Evolutionary conservation across 1,284 basidiomycete species (phyloP).

Genomic region (Agaricales sp.): DNA sequence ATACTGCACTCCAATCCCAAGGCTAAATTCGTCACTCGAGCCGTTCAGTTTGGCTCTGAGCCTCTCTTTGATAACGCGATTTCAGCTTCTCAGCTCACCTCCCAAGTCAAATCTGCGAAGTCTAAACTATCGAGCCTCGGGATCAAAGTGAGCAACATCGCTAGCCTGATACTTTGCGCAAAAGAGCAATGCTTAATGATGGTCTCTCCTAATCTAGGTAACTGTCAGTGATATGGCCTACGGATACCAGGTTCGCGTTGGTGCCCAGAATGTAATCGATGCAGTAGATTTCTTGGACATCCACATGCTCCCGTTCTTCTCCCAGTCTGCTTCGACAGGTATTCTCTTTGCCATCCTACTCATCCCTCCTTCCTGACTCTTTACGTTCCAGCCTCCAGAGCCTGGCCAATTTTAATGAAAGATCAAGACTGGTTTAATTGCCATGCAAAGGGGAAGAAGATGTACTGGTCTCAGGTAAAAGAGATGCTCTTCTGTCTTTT

Average conservation of each 20-base stretch:
- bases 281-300: constrained; percentile 59
- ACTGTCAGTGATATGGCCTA: constrained; percentile 22
- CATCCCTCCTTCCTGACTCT: not conserved
- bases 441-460: constrained; percentile 56
- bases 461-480: constrained; percentile 27
- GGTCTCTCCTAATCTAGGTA: not conserved
- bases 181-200: not conserved
- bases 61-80: constrained; percentile 50
- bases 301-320: constrained; percentile 72
- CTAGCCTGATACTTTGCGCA: not conserved
- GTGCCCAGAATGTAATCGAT: constrained; percentile 47
- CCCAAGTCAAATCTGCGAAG: not conserved
- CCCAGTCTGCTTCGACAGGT: constrained; percentile 48
- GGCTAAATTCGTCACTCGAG: constrained; percentile 59
- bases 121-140: not conserved
- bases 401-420: constrained; percentile 50
- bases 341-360: constrained; percentile 9
- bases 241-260: constrained; percentile 35
- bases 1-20: constrained; percentile 51
- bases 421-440: constrained; percentile 57
- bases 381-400: constrained; percentile 29
- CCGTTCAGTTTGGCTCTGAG: constrained; percentile 63
- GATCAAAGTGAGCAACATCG: not conserved
- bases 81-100: constrained; percentile 27
- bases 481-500: not conserved